phyloP scores from a whole-genome alignment of 768 basidiomycete genomes.

The Cyclocybe aegerita region DNA sequence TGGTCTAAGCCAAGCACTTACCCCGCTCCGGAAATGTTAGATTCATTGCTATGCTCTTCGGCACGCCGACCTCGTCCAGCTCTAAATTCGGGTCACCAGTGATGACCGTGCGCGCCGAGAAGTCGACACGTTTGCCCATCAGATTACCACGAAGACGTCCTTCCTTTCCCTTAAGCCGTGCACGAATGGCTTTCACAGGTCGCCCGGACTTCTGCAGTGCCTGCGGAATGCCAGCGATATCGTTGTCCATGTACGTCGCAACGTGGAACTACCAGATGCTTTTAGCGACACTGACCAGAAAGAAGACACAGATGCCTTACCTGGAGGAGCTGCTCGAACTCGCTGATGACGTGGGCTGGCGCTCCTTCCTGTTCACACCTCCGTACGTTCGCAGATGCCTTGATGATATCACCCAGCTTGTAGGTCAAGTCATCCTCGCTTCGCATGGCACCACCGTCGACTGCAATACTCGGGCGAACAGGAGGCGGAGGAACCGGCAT shows the following conservation, averaged over 20 bases:
- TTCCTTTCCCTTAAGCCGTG: constrained; percentile 97
- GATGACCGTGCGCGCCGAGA: constrained; percentile 98
- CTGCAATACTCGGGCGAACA: constrained; percentile 95
- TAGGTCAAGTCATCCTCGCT: constrained; percentile 99
- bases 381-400: constrained; percentile 89
- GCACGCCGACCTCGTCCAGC: constrained; percentile 96
- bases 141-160: constrained; percentile 96
- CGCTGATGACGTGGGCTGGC: constrained; percentile 91
- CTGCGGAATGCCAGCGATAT: constrained; percentile 97
- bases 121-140: constrained; percentile 99
- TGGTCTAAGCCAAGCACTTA: constrained; percentile 29
- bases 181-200: constrained; percentile 97
- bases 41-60: constrained; percentile 94
- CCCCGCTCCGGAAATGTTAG: constrained; percentile 97
- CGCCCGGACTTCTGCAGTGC: constrained; percentile 96
- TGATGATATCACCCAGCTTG: constrained; percentile 96
- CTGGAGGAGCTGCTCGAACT: constrained; percentile 96
- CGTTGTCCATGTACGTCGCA: constrained; percentile 99
- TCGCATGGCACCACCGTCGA: constrained; percentile 95
- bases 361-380: constrained; percentile 96
- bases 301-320: constrained; percentile 38
- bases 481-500: constrained; percentile 97
- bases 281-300: not conserved
- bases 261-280: constrained; percentile 78
- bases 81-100: constrained; percentile 98